Evolutionary conservation across 192 early-diverging fungal genomes (phyloP).

Genomic region (Glomus cerebriforme): DNA sequence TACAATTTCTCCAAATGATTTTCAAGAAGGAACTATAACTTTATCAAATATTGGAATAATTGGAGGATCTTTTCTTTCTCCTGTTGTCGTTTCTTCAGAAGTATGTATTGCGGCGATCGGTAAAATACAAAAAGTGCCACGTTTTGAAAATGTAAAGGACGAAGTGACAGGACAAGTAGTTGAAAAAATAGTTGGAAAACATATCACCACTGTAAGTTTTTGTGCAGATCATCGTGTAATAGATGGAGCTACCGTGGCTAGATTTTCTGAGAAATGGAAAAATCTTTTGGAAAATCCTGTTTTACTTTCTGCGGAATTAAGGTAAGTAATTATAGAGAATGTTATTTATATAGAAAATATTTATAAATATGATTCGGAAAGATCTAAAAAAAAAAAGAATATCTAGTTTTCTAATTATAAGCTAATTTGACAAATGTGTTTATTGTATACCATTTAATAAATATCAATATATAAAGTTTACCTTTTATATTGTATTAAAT

Average conservation of each 20-base stretch:
- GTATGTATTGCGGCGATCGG: conserved; percentile 93
- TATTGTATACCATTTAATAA: too few species aligned
- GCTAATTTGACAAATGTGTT: too few species aligned
- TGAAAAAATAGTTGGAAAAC: conserved; percentile 73
- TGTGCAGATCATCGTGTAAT: conserved; percentile 95
- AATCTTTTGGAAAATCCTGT: conserved; percentile 81
- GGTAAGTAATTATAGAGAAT: conserved; percentile 39
- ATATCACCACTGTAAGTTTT: conserved; percentile 83
- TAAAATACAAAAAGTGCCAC: conserved; percentile 77
- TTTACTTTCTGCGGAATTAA: conserved; percentile 67
- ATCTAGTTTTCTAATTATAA: too few species aligned
- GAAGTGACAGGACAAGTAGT: conserved; percentile 47
- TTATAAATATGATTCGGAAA: too few species aligned
- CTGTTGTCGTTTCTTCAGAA: conserved; percentile 84
- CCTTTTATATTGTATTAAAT: background rate
- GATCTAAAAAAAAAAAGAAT: too few species aligned
- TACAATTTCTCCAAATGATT: conserved; percentile 63
- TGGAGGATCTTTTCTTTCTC: conserved; percentile 87
- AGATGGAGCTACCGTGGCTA: conserved; percentile 94
- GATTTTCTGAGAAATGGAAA: conserved; percentile 89
- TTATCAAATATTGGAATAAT: conserved; percentile 95
- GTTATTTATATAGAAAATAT: too few species aligned
- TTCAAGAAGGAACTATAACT: conserved; percentile 86
- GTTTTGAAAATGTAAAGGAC: conserved; percentile 68
- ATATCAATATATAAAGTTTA: background rate